Base-by-base conservation (phyloP, 208 protist genomes). In the Balamuthia mandrillaris region DNA sequence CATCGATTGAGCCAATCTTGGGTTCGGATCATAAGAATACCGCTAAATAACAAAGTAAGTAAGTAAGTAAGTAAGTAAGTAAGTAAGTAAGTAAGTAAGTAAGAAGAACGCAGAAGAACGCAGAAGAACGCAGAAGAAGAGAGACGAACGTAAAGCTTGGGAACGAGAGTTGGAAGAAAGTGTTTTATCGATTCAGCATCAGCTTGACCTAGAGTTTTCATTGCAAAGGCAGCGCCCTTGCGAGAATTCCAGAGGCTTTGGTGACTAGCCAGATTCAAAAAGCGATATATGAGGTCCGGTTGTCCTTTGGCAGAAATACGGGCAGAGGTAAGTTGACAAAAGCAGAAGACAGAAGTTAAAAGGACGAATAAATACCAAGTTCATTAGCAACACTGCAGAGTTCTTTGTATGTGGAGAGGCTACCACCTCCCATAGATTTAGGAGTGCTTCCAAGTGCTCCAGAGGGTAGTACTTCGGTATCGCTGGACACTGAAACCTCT, bases 191-290 rank as follows among this genome's bases (percentile, higher is more conserved):
- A 84, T 14, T 91, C 78, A 27, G 54, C 56, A 35, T 58, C 77
- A 60, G 52, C 52, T 27, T 60, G 24, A 0, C 84, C 83, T n/a
- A 91, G 44, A 10, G 83, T 84, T 0, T 81, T 86, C 6, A 83
- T 85, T 14, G 89, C 86, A 84, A 91, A 89, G 4, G 89, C 87
- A 31, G 89, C 89, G 31, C 89, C 89, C 31, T 89, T 89, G 37
- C 81, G 86, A 31, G 89, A 91, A 41, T 91, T 91, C 89, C 89
- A 91, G 44, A 91, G 81, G 37, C 79, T 78, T 29, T 91, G 86
- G 63, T 91, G 89, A 33, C 49, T 56, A 24, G 89, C 86, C 4
- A 91, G 44, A 35, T 91, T 89, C 74, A 91, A 65, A 21, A 91
- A 86, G 10, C 87, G 86, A 21, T 91, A 91, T 10, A 91, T 86